Base-by-base conservation (phyloP, 2,329 filamentous ascomycete genomes). In the Trichoderma lentiforme region DNA sequence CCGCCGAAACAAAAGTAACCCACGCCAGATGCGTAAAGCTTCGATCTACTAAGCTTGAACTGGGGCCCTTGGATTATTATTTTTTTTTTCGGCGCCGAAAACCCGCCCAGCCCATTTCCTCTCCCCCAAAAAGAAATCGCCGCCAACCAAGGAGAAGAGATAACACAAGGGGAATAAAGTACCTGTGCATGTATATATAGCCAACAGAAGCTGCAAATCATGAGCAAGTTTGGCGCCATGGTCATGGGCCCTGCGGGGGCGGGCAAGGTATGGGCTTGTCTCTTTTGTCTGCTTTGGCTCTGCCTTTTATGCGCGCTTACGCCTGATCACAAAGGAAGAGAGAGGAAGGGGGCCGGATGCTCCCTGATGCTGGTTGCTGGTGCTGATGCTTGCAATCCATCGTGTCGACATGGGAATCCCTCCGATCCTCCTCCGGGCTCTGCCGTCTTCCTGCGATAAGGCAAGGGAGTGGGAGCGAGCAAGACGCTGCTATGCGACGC, bases 221-320 rank as follows among this genome's bases (percentile, higher is more conserved):
- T 97, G 94, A 95, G 93, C 83, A 97, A 98, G 83, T 98, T 95
- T 80, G 96, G 96, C 68, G 91, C 93, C 75, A 91, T 98, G 83
- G 91, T 98, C 73, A 97, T 98, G 92, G 96, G 96, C 81, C 96
- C 95, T 73, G 95, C 96, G 24, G 96, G 95, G 76, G 95, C 94
- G 26, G 96, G 96, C 84, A 99, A 97, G 88, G 91, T 92, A 82
- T 75, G 84, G 12, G 43, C n/a, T 77, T 69, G 67, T 66, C 30
- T 62, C 14, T 39, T 26, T 62, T 39, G 57, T 60, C 28, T 60
- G 57, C 57, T 60, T 34, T 34, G 57, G 26, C 28, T 60, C 28
- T 60, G 57, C 57, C 57, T 60, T 5, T 36, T 26, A 61, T 61
- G 24, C 72, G 57, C 14, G 56, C 74, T 69, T 61, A 70, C 30